Conservation (phyloP, 768 basidiomycete species). For the Solioccasus polychromus region DNA sequence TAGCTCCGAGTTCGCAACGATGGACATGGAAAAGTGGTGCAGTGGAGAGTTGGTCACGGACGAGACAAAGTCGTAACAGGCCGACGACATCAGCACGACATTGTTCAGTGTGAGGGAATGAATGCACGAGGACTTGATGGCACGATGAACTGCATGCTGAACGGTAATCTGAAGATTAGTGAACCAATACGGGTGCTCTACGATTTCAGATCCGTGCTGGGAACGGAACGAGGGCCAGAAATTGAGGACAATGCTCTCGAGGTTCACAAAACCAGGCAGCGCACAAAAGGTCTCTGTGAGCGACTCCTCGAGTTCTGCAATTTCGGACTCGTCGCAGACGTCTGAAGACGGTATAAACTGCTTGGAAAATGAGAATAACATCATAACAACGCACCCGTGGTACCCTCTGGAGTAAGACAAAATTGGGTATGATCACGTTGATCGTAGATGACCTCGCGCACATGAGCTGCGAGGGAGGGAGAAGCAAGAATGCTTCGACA, state of each 20-base stretch:
- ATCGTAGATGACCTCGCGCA: conserved; percentile 30
- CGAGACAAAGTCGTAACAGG: conserved; percentile 27
- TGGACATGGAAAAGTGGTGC: conserved; percentile 29
- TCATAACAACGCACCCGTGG: conserved; percentile 8
- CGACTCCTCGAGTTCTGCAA: conserved; percentile 31
- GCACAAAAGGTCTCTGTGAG: conserved; percentile 26
- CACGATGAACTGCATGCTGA: conserved; percentile 23
- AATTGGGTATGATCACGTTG: conserved; percentile 25
- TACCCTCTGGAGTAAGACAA: conserved; percentile 16
- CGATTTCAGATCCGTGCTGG: conserved; percentile 19
- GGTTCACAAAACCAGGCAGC: conserved; percentile 17
- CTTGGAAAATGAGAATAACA: too few relatives aligned
- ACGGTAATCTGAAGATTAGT: conserved; percentile 26
- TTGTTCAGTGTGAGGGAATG: conserved; percentile 27
- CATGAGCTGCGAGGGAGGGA: conserved; percentile 20
- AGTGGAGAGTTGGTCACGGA: conserved; percentile 25
- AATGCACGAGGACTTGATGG: conserved; percentile 19
- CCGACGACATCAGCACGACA: conserved; percentile 21
- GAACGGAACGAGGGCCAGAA: conserved; percentile 33
- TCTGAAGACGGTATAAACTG: conserved; percentile 8
- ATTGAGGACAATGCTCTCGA: conserved; percentile 23
- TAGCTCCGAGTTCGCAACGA: conserved; percentile 32
- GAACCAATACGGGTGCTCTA: conserved; percentile 32
- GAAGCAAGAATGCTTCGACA: conserved; percentile 21
- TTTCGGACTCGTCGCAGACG: conserved; percentile 25